These are phyloP conservation scores for Knufia fluminis DNA, from an alignment of 2,329 filamentous ascomycete species.

Conservation along the genomic window DNA sequence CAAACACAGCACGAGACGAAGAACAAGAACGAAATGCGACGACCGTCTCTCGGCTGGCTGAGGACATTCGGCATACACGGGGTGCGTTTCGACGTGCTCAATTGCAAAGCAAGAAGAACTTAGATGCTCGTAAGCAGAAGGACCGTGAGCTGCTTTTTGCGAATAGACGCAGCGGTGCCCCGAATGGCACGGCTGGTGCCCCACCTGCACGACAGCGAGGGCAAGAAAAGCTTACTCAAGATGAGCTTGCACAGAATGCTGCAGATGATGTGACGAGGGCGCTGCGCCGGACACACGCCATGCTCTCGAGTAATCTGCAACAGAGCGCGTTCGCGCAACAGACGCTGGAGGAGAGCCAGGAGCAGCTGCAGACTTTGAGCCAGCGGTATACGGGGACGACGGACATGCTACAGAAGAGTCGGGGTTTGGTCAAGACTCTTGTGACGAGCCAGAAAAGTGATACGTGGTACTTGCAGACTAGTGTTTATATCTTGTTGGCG, in stretches of 20 bases:
- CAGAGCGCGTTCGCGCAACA: constrained; percentile 84
- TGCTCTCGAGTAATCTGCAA: constrained; percentile 76
- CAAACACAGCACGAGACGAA: constrained; percentile 25
- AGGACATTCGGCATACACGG: constrained; percentile 60
- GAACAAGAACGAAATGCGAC: constrained; percentile 59
- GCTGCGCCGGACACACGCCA: constrained; percentile 72
- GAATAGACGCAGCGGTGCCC: constrained; percentile 31
- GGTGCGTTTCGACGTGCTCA: constrained; percentile 73
- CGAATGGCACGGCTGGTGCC: constrained; percentile 12
- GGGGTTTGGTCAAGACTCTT: constrained; percentile 66
- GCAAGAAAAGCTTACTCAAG: constrained; percentile 51
- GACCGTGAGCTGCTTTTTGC: constrained; percentile 70
- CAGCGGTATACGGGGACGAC: constrained; percentile 76
- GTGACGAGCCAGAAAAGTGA: constrained; percentile 87
- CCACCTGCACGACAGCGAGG: constrained; percentile 22
- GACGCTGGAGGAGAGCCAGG: constrained; percentile 58
- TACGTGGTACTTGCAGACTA: constrained; percentile 92
- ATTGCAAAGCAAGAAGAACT: constrained; percentile 64
- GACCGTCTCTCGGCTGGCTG: constrained; percentile 55
- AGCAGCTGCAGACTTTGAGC: constrained; percentile 68
- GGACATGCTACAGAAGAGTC: constrained; percentile 63
- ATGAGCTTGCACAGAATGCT: constrained; percentile 64
- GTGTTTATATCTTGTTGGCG: constrained; percentile 68
- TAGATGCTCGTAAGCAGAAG: constrained; percentile 62
- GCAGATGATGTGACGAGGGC: constrained; percentile 77